These are phyloP conservation scores for Naumovozyma castellii DNA, from an alignment of 805 yeast genomes.

Conservation along the genomic window DNA sequence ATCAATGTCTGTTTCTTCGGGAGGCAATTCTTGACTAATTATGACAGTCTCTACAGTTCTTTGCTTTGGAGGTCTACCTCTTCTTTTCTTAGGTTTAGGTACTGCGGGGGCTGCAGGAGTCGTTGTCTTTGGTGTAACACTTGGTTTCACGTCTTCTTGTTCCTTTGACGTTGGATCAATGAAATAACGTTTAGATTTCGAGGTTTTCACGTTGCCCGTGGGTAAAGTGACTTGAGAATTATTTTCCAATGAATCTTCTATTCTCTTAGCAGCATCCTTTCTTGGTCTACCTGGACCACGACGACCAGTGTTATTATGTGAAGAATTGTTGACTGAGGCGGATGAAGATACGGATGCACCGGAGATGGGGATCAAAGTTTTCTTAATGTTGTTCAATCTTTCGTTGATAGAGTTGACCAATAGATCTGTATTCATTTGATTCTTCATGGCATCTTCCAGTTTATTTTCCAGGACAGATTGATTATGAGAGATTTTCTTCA, in stretches of 20 bases:
- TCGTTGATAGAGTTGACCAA: conserved; percentile 24
- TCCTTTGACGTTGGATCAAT: conserved; percentile 16
- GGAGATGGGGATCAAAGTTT: neutral
- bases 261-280: conserved; percentile 13
- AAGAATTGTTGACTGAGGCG: neutral
- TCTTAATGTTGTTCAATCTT: conserved; percentile 8
- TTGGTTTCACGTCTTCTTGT: neutral
- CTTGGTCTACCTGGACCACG: conserved; percentile 31
- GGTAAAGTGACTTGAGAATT: conserved; percentile 17
- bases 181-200: conserved; percentile 27
- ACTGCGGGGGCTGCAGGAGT: conserved; percentile 4
- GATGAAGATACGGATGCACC: neutral
- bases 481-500: conserved; percentile 26
- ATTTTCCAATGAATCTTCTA: conserved; percentile 2
- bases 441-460: conserved; percentile 28
- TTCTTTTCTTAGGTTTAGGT: conserved; percentile 15
- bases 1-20: neutral
- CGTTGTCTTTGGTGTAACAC: conserved; percentile 2
- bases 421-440: conserved; percentile 30
- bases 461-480: conserved; percentile 30
- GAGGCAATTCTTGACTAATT: conserved; percentile 3
- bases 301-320: conserved; percentile 4
- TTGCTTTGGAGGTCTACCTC: conserved; percentile 30
- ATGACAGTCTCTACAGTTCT: conserved; percentile 25
- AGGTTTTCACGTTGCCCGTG: conserved; percentile 19